phyloP scores from a whole-genome alignment of 805 yeast genomes.

The Jamesozyma rosinii region DNA sequence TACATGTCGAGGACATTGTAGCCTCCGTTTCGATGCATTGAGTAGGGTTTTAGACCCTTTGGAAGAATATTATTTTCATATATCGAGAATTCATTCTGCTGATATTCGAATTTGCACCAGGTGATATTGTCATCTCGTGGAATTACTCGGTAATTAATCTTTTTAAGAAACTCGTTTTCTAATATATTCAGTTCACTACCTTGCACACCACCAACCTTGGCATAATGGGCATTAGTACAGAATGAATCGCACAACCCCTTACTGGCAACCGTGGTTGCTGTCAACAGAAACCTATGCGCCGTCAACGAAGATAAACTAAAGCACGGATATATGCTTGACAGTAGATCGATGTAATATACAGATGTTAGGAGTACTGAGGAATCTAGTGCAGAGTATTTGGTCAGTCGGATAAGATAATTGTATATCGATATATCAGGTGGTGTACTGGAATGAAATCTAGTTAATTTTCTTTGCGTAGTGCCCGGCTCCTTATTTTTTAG shows the following conservation, averaged over 20 bases:
- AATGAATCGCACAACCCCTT: conserved; percentile 90
- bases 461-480: conserved; percentile 31
- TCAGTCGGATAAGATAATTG: conserved; percentile 65
- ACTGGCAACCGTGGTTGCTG: conserved; percentile 84
- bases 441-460: conserved; percentile 87
- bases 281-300: conserved; percentile 81
- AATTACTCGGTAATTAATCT: conserved; percentile 70
- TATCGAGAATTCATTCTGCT: conserved; percentile 13
- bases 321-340: conserved; percentile 65
- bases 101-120: conserved; percentile 32
- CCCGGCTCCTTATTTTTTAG: conserved; percentile 17
- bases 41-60: conserved; percentile 1
- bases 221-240: conserved; percentile 87
- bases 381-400: conserved; percentile 78
- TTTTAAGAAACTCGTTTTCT: conserved; percentile 75
- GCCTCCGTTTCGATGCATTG: conserved; percentile 20
- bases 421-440: conserved; percentile 82
- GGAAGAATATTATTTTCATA: background rate
- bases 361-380: conserved; percentile 72
- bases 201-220: conserved; percentile 91
- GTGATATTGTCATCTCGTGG: conserved; percentile 40
- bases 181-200: conserved; percentile 72
- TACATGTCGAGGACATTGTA: conserved; percentile 40
- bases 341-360: conserved; percentile 82
- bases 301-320: conserved; percentile 86